Conservation (phyloP, 371 early-diverging fungal species). For the Thermomucor indicae-seudaticae region DNA sequence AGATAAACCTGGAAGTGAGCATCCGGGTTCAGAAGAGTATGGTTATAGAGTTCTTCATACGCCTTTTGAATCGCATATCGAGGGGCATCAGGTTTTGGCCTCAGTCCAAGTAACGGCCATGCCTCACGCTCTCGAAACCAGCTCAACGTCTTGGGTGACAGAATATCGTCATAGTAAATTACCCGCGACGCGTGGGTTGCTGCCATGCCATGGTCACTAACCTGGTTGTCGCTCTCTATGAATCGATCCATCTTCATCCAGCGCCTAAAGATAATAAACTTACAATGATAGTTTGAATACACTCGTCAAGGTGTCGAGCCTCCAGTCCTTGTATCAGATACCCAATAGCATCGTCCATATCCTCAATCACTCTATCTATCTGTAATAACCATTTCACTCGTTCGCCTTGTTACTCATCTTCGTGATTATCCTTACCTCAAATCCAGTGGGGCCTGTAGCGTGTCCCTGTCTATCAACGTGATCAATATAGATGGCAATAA, state of each 20-base stretch:
- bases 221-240: conserved; percentile 12
- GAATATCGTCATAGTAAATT: conserved; percentile 72
- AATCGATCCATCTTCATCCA: too few species aligned
- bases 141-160: conserved; percentile 19
- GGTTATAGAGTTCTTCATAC: conserved; percentile 35
- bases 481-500: conserved; percentile 74
- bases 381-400: conserved; percentile 5
- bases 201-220: conserved; percentile 93
- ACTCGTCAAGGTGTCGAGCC: conserved; percentile 50
- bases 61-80: conserved; percentile 16
- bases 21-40: conserved; percentile 23
- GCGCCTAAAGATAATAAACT: conserved; percentile 13
- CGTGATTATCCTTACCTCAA: too few species aligned
- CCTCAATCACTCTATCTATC: conserved; percentile 54
- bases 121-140: conserved; percentile 26
- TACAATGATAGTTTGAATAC: conserved; percentile 78
- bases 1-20: conserved; percentile 59
- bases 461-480: conserved; percentile 85
- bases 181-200: conserved; percentile 32
- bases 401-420: too few species aligned
- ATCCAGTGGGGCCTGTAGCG: conserved; percentile 68
- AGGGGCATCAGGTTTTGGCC: conserved; percentile 42
- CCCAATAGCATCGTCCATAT: conserved; percentile 67
- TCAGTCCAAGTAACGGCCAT: conserved; percentile 39
- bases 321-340: conserved; percentile 52